These are phyloP conservation scores for Boletus patriciae DNA, from an alignment of 768 basidiomycete species.

Conservation along the genomic window DNA sequence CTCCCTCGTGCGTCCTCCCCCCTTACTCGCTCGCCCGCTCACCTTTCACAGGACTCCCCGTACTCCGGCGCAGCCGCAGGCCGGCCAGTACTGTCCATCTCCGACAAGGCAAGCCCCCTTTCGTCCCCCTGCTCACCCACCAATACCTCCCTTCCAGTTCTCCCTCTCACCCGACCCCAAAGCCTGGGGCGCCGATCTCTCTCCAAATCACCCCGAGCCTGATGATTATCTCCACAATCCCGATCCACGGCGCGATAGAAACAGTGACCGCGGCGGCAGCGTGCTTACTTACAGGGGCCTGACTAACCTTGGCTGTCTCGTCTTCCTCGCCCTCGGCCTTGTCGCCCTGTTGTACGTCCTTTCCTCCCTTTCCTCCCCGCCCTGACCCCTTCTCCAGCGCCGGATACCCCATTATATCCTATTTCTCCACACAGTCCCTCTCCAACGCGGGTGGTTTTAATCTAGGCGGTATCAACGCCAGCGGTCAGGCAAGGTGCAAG, in stretches of 20 bases:
- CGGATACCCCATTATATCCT: slow-evolving; percentile 62
- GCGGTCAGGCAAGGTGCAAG: slow-evolving; percentile 55
- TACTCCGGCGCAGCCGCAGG: slow-evolving; percentile 37
- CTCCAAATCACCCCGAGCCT: slow-evolving; percentile 53
- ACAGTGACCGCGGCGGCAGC: slow-evolving; percentile 52
- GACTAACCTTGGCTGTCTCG: slow-evolving; percentile 68
- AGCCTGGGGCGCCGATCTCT: slow-evolving; percentile 69
- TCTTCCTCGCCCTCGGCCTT: slow-evolving; percentile 52
- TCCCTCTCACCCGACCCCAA: slow-evolving; percentile 73
- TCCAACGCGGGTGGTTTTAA: slow-evolving; percentile 65
- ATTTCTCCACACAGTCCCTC: slow-evolving; percentile 46
- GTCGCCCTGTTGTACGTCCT: slow-evolving; percentile 58
- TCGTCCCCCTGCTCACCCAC: not conserved
- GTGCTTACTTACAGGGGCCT: slow-evolving; percentile 70
- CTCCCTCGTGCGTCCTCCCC: slow-evolving; percentile 42
- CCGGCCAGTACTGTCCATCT: slow-evolving; percentile 45
- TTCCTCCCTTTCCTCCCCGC: not conserved
- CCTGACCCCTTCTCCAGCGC: slow-evolving; percentile 40
- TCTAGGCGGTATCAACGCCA: slow-evolving; percentile 73
- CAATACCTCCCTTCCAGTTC: slow-evolving; percentile 43
- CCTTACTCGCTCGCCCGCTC: not conserved
- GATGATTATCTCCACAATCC: slow-evolving; percentile 78
- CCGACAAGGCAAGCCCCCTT: slow-evolving; percentile 51
- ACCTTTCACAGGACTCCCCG: slow-evolving; percentile 38
- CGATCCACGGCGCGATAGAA: slow-evolving; percentile 61